Base-by-base conservation (phyloP, 108 stramenopile species). In the Cylindrotheca closterium region DNA sequence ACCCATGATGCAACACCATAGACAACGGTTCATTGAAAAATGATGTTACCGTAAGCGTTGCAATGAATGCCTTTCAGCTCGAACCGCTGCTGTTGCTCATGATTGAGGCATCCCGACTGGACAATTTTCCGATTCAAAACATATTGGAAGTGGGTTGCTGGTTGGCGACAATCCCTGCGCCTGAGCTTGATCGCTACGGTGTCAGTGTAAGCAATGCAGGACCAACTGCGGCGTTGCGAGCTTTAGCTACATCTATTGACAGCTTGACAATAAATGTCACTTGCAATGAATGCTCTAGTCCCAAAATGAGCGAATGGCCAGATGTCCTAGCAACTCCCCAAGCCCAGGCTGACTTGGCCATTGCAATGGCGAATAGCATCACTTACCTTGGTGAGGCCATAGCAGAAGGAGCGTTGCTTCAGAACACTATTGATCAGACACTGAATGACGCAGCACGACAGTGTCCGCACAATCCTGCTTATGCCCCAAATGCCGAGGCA, bases 271-370 rank as follows among this genome's bases (percentile, higher is more conserved):
- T 91, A 21, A 71, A 78, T 49, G 67, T 85, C 18, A 67, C 70
- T 0, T 92, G 91, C 68, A 72, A 77, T 24, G 58, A 72, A 21
- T 92, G 91, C 47, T 71, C 85, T 21, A 78, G 80, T 24, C 86
- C 87, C 47, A 54, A 69, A 47, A 71, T 89, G 56, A 25, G 59
- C 22, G 86, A 88, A 48, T 73, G 87, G 51, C 54, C 72, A 4
- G 58, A 62, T 22, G 58, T 77, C 29, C 47, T 86, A 12, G 74
- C 73, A 22, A 74, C 81, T 1, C 49, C 54, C 30, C 71, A 74
- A 25, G 82, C 75, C 25, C 56, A 73, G 51, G 68, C 70, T 17
- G 88, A 84, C 32, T 66, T 76, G 1, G 86, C 77, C 1, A 31
- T 30, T 1, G 48, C 49, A 26, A 74, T 75, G 1, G 78, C 78